Evolutionary conservation across 2,329 filamentous ascomycete species (phyloP), one percentile per base, ranked within the genome.

Genomic region (Stromatinia cepivora): DNA sequence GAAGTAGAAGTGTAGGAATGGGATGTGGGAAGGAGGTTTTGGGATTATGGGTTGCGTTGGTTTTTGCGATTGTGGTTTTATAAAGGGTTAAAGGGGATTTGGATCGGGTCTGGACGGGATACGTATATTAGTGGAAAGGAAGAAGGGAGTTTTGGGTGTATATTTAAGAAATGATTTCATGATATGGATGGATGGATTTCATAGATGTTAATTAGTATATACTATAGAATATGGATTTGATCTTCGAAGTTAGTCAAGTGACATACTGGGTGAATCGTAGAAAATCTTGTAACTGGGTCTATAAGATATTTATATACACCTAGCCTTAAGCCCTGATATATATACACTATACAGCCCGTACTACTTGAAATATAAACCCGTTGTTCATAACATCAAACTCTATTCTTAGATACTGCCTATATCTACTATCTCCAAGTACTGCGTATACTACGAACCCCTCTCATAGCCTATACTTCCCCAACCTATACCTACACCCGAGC

Each of bases 1-100:
- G 90, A 0, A 88, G 88, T 58, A 96, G 82, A 77, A 97, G 90
- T 1, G 97, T 83, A 0, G 85, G 83, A 71, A 92, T 79, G 70
- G 88, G 86, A 20, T 78, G 76, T n/a, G 73, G 72, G 34, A 89
- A 79, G 50, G 70, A 76, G 52, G 66, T 48, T 48, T 69, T 70
- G 50, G 62, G 39, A 28, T 69, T 69, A 22, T 56, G 22, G 58
- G 6, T 69, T 70, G 52, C 70, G 28, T 50, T 66, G 45, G 65
- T 64, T 64, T 69, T 69, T 64, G 66, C 66, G 3, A 54, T 69
- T n/a, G 58, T 54, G 20, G 13, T 66, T 59, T 45, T 46, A 20
- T 67, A 58, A 28, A 50, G 52, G 28, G 9, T 20, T 67, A 48
- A 15, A 50, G 59, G 36, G 13, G 25, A 28, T 58, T 34, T 10